phyloP scores from a whole-genome alignment of 345 rosid species.

The Gossypium rotundifolium region DNA sequence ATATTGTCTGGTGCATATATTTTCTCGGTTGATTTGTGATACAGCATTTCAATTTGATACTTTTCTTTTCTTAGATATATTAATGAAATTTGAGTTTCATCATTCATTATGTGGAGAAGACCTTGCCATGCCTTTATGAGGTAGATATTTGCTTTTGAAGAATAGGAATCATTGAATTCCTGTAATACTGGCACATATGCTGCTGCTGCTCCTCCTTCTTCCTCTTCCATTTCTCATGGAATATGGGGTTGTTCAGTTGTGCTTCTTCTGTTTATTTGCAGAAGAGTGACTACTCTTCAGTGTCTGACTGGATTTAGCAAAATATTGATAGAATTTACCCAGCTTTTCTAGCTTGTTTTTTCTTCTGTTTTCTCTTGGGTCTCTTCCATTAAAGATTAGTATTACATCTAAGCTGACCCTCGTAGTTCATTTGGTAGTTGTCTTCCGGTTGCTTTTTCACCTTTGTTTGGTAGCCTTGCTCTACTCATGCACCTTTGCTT shows the following conservation, averaged over 20 bases:
- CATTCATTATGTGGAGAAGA: neutral
- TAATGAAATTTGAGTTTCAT: neutral
- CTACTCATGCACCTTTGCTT: neutral
- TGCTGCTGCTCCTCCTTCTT: neutral
- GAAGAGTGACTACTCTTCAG: neutral
- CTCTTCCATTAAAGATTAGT: neutral
- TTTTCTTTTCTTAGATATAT: neutral
- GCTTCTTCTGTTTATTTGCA: neutral
- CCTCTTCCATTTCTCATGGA: constrained; percentile 6
- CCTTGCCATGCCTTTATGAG: neutral
- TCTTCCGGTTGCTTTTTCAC: neutral
- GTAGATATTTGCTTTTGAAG: constrained; percentile 6
- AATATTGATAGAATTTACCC: neutral
- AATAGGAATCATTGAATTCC: neutral
- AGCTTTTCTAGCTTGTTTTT: neutral
- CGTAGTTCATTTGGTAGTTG: neutral
- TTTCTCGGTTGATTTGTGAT: constrained; percentile 8
- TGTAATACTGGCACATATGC: neutral
- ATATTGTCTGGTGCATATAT: constrained; percentile 12
- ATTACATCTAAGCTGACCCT: neutral
- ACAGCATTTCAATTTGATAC: neutral
- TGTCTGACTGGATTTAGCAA: neutral
- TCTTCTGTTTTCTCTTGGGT: neutral
- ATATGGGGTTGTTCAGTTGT: neutral
- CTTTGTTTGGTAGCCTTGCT: neutral